Conservation (phyloP, 768 basidiomycete genomes). For the Russula ochroleuca region DNA sequence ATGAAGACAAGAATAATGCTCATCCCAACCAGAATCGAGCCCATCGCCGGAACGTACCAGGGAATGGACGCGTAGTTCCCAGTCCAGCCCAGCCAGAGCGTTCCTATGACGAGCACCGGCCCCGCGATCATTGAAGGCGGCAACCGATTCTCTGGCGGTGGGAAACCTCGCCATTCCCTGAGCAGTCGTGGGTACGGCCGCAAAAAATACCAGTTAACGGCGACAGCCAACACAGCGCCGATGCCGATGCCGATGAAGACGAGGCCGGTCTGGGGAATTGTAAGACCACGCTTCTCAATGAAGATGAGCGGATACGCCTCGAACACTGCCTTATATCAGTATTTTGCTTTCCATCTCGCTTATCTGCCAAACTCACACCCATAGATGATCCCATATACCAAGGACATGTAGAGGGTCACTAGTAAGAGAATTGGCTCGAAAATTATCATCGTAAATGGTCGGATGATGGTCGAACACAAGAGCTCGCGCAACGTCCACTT, state of each 20-base stretch:
- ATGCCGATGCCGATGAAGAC: neutral
- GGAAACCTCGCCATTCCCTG: neutral
- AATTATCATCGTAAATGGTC: neutral
- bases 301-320: neutral
- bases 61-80: neutral
- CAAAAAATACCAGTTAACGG: neutral
- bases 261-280: neutral
- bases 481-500: neutral
- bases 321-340: neutral
- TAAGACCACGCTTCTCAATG: neutral
- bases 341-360: neutral
- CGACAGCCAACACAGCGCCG: neutral
- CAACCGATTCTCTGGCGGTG: neutral
- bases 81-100: neutral
- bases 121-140: neutral
- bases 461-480: neutral
- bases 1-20: conserved; percentile 41
- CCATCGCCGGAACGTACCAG: neutral
- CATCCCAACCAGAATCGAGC: neutral
- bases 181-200: neutral
- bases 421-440: neutral
- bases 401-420: neutral
- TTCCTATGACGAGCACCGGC: neutral
- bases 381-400: neutral
- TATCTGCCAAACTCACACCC: neutral